Base-by-base conservation (phyloP, 352 stramenopile genomes). In the Phytophthora fragariae region DNA sequence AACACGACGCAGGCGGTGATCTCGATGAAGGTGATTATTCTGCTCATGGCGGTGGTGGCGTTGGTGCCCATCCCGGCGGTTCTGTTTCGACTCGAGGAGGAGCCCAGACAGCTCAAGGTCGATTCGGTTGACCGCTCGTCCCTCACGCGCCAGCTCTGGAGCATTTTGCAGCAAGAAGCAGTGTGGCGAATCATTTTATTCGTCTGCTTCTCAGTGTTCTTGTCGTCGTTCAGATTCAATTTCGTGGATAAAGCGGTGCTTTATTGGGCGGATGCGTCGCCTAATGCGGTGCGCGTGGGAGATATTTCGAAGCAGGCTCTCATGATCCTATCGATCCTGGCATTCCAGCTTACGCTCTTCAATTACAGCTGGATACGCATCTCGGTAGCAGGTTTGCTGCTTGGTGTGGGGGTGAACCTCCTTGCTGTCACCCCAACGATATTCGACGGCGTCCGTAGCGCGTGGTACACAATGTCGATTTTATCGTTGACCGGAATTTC, bases 291-390 rank as follows among this genome's bases (percentile, higher is more conserved):
- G 14, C 84, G 82, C 2, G 31, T 85, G 1, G 79, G 72, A 2
- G 62, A 80, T 41, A 92, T 93, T 33, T 78, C 83, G 1, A 75
- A 76, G 21, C 76, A 91, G 39, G 47, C 72, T 6, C 68, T 92
- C 57, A 71, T 84, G 70, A 73, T 93, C 10, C 1, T 84, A 19
- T 64, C 73, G 41, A 77, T 93, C 24, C 27, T 89, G 54, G 69
- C 79, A 11, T 94, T 84, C 66, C 85, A 87, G 50, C 65, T 81
- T 44, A 82, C 75, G 19, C 57, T 92, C 47, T 85, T 94, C 46
- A 94, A 94, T 68, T 88, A 84, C 75, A 92, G 82, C 62, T 94
- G 87, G 87, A 73, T 90, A 31, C 84, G 83, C 29, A 73, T 93
- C 3, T 85, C 79, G 1, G 68, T 85, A 8, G 78, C 75, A n/a